Percentiles rank a stretch among this genome's conserved stretches.
Evolutionary conservation across 352 stramenopile species (phyloP).

Genomic region (Pythium apleroticum): DNA sequence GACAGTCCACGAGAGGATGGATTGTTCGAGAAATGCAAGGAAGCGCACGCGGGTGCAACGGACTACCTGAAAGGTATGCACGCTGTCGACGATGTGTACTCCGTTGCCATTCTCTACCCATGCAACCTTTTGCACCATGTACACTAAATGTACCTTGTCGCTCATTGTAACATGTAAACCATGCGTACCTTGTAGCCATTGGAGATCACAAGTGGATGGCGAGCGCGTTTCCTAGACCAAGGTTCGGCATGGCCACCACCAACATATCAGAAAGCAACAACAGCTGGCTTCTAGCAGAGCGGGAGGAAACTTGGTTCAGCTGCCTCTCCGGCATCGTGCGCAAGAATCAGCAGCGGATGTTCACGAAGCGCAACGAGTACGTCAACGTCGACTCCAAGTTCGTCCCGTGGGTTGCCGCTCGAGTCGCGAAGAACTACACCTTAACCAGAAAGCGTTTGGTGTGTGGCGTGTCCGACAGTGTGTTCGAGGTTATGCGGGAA

Average conservation of each 20-base stretch:
- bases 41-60: background rate
- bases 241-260: constrained; percentile 17
- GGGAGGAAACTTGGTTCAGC: constrained; percentile 19
- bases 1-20: background rate
- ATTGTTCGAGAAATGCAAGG: background rate
- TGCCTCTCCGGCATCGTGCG: constrained; percentile 14
- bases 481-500: constrained; percentile 10
- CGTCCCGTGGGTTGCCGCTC: constrained; percentile 13
- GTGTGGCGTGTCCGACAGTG: background rate
- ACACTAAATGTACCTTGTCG: background rate
- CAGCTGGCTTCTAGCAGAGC: constrained; percentile 16
- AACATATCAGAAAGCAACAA: constrained; percentile 24
- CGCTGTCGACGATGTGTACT: background rate
- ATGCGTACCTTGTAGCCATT: constrained; percentile 1
- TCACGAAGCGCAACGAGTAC: constrained; percentile 10
- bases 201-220: constrained; percentile 6
- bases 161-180: background rate
- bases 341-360: constrained; percentile 18
- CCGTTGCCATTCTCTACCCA: background rate
- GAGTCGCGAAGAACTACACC: background rate
- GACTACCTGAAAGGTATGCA: constrained; percentile 13
- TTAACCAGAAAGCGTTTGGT: constrained; percentile 8
- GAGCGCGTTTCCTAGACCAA: constrained; percentile 6
- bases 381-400: background rate
- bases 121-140: constrained; percentile 1